These are phyloP conservation scores for Aleurites moluccanus DNA, from an alignment of 441 rosid species.

Conservation along the genomic window DNA sequence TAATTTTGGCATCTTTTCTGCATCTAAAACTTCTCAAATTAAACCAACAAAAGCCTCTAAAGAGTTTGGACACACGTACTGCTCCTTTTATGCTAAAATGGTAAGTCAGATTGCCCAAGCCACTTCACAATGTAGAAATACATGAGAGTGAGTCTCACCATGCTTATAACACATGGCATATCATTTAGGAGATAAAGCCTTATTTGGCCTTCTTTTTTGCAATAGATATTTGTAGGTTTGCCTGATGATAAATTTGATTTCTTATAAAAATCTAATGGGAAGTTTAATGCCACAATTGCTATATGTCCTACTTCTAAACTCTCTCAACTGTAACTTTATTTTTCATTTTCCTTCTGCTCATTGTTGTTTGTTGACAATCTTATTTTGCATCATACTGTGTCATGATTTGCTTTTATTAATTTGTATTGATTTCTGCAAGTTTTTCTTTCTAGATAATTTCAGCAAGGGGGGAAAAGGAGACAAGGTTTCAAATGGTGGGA, in stretches of 20 bases:
- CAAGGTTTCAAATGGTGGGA: conserved; percentile 39
- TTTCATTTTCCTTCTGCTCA: conserved; percentile 9
- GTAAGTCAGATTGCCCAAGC: background rate
- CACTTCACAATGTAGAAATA: background rate
- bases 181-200: background rate
- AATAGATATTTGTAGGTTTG: conserved; percentile 26
- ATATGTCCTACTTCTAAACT: conserved; percentile 36
- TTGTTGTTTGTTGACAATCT: background rate
- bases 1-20: background rate
- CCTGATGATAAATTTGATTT: conserved; percentile 28
- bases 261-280: conserved; percentile 37
- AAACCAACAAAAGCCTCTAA: background rate
- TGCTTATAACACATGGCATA: background rate
- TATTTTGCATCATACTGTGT: background rate
- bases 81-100: background rate
- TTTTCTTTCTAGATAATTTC: conserved; percentile 31
- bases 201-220: background rate
- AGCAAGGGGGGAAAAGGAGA: conserved; percentile 62
- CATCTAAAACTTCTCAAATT: background rate
- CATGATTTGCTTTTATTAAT: background rate
- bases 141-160: background rate
- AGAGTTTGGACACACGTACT: background rate
- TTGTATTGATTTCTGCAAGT: conserved; percentile 8
- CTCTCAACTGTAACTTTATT: background rate
- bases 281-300: conserved; percentile 27